These are phyloP conservation scores for Selaginella moellendorffii DNA, from an alignment of 75 land plant species.

Conservation along the genomic window DNA sequence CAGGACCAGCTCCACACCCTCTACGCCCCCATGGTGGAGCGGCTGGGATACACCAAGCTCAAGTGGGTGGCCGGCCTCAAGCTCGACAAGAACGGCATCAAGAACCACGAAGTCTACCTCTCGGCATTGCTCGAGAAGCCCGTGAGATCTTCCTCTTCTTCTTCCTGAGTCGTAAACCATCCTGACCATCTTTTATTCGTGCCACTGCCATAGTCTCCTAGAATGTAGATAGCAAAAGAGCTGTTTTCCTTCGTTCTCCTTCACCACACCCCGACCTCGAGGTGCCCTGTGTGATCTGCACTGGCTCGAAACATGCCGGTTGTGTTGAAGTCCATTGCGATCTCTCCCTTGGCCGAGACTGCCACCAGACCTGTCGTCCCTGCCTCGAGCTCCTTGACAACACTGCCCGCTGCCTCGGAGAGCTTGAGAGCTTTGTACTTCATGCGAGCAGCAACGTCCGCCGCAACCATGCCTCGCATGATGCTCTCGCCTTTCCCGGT, in stretches of 20 bases:
- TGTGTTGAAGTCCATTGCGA: slow-evolving; percentile 69
- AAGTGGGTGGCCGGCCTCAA: background rate
- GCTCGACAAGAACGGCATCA: slow-evolving; percentile 3
- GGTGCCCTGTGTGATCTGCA: slow-evolving; percentile 60
- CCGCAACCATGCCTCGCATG: slow-evolving; percentile 51
- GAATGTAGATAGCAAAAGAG: no score
- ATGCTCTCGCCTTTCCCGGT: slow-evolving; percentile 88
- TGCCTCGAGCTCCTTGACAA: slow-evolving; percentile 34
- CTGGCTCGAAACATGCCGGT: slow-evolving; percentile 87
- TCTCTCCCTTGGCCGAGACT: slow-evolving; percentile 63
- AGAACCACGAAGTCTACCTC: slow-evolving; percentile 1
- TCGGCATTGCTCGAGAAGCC: slow-evolving; percentile 7
- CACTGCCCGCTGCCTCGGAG: slow-evolving; percentile 60
- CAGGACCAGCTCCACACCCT: background rate
- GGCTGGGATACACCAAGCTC: background rate
- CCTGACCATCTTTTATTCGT: background rate
- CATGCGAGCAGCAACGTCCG: slow-evolving; percentile 87
- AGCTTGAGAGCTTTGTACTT: slow-evolving; percentile 68
- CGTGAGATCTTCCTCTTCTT: no score
- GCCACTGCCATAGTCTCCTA: no score
- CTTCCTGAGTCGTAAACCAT: no score
- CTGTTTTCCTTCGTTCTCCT: background rate
- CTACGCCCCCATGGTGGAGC: background rate
- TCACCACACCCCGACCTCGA: slow-evolving; percentile 52
- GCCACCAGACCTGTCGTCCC: slow-evolving; percentile 70